These are phyloP conservation scores for Chalciporus sphaerocephalus DNA, from an alignment of 768 basidiomycete species.

Conservation along the genomic window DNA sequence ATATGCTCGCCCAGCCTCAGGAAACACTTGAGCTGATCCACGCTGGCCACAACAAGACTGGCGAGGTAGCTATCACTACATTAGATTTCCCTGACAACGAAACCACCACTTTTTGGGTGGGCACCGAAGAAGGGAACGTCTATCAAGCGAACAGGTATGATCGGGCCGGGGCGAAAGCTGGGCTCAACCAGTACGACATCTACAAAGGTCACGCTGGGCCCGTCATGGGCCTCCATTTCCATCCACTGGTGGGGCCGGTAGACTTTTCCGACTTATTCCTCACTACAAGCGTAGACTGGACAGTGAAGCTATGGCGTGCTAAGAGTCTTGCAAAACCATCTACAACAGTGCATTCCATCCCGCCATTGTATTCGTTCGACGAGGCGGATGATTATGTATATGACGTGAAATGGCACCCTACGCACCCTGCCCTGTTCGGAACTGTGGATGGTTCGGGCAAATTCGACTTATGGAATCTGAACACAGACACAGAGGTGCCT, in stretches of 20 bases:
- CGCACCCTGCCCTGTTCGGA: conserved; percentile 91
- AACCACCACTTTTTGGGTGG: conserved; percentile 95
- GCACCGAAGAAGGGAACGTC: conserved; percentile 96
- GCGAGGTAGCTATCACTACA: conserved; percentile 91
- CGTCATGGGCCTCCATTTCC: conserved; percentile 92
- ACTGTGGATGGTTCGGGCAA: conserved; percentile 92
- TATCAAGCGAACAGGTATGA: conserved; percentile 97
- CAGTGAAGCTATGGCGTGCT: conserved; percentile 93
- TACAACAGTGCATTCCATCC: conserved; percentile 47
- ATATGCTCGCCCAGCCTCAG: conserved; percentile 99
- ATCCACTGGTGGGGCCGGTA: conserved; percentile 84
- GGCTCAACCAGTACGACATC: conserved; percentile 87
- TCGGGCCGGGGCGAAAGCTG: conserved; percentile 94
- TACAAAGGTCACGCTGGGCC: conserved; percentile 93
- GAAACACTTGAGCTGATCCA: conserved; percentile 92
- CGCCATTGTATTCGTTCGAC: conserved; percentile 89
- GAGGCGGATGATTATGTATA: conserved; percentile 99
- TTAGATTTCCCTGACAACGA: conserved; percentile 95
- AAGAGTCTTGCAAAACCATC: conserved; percentile 74
- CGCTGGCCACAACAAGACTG: conserved; percentile 91
- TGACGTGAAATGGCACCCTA: conserved; percentile 97
- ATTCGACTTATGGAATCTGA: conserved; percentile 97
- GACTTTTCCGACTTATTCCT: conserved; percentile 96
- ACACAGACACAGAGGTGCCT: conserved; percentile 95
- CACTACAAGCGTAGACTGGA: conserved; percentile 94